These are phyloP conservation scores for Citrus unshiu DNA, from an alignment of 345 rosid genomes.

Conservation along the genomic window DNA sequence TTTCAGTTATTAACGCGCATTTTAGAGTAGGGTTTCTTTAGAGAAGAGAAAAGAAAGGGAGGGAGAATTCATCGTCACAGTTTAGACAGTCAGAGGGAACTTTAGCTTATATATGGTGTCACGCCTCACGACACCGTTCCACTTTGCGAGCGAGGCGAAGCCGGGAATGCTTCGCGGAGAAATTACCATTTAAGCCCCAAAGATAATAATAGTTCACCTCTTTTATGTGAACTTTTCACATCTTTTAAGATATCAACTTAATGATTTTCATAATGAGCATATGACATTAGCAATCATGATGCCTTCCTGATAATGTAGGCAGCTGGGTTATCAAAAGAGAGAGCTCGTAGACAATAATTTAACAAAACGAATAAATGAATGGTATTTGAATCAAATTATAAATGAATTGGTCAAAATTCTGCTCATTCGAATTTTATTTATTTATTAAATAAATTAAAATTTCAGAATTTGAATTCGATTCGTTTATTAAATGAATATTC, in stretches of 20 bases:
- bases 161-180: too few species aligned
- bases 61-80: background rate
- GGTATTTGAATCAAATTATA: too few species aligned
- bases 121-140: background rate
- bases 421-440: too few species aligned
- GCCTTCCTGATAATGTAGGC: background rate
- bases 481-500: rapidly evolving
- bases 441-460: too few species aligned
- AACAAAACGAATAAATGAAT: too few species aligned
- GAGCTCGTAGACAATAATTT: background rate
- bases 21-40: background rate
- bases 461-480: rapidly evolving
- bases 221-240: too few species aligned
- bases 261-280: too few species aligned
- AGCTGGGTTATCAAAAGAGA: background rate
- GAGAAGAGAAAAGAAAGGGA: background rate
- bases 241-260: too few species aligned
- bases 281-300: background rate
- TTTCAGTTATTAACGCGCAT: background rate
- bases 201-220: too few species aligned
- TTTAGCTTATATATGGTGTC: background rate
- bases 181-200: too few species aligned
- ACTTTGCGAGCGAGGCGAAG: background rate
- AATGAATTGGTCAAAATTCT: too few species aligned
- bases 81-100: background rate